phyloP scores from a whole-genome alignment of 768 basidiomycete species.

The Boletus sp. region DNA sequence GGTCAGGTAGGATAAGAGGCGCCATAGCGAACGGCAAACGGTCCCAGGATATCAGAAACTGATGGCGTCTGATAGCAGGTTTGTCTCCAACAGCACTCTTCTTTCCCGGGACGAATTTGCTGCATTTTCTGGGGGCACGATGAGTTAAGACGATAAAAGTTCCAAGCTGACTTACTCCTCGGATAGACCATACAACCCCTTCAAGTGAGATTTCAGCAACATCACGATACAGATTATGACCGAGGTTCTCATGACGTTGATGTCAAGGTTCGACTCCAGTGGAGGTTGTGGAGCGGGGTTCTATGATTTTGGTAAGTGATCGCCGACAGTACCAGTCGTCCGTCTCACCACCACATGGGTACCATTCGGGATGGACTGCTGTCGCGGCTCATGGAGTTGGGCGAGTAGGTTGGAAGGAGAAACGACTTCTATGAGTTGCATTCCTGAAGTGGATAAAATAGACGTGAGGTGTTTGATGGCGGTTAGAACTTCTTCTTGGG shows the following conservation, averaged over 20 bases:
- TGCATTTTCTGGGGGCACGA: slow-evolving; percentile 69
- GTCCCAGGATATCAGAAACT: slow-evolving; percentile 66
- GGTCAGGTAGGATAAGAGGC: slow-evolving; percentile 54
- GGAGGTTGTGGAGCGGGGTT: not conserved
- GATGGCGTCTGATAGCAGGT: slow-evolving; percentile 60
- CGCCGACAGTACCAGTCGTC: not conserved
- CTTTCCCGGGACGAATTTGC: slow-evolving; percentile 83
- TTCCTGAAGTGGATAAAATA: slow-evolving; percentile 73
- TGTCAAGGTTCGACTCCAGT: slow-evolving; percentile 7
- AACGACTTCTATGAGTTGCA: slow-evolving; percentile 72
- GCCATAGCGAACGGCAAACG: slow-evolving; percentile 63
- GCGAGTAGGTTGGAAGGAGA: slow-evolving; percentile 69
- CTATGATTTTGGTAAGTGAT: not conserved
- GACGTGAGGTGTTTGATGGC: slow-evolving; percentile 78
- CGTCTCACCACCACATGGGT: slow-evolving; percentile 3
- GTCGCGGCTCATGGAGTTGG: slow-evolving; percentile 45
- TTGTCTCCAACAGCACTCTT: slow-evolving; percentile 89
- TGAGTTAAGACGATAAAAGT: not conserved
- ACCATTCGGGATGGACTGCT: not conserved
- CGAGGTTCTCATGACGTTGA: slow-evolving; percentile 56
- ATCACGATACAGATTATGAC: slow-evolving; percentile 82
- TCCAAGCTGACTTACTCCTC: slow-evolving; percentile 69
- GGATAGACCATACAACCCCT: slow-evolving; percentile 75
- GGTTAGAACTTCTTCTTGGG: slow-evolving; percentile 86
- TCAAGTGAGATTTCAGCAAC: slow-evolving; percentile 83